Conservation (phyloP, 2,329 filamentous ascomycete genomes). For the Sporothrix variecibatus region DNA sequence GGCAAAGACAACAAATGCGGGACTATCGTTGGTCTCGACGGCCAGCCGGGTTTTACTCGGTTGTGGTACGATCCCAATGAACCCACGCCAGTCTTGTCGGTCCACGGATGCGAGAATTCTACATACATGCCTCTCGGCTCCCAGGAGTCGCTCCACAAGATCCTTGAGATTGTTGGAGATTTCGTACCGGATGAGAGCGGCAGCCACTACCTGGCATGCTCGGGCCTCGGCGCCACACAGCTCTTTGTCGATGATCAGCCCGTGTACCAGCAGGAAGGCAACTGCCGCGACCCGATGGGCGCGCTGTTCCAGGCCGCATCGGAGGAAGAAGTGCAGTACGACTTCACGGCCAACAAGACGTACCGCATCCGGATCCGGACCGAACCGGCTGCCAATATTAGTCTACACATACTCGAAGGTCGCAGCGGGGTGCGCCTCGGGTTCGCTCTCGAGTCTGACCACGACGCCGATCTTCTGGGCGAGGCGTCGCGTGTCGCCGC, state of each 20-base stretch:
- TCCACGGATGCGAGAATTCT: not conserved
- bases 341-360: not conserved
- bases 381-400: slow-evolving; percentile 32
- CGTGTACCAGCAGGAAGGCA: slow-evolving; percentile 61
- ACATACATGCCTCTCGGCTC: not conserved
- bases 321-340: not conserved
- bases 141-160: not conserved
- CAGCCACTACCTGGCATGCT: not conserved
- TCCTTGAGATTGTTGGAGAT: not conserved
- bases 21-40: not conserved
- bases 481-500: not conserved
- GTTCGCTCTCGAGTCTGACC: slow-evolving; percentile 64
- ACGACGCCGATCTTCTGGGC: slow-evolving; percentile 51
- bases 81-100: not conserved
- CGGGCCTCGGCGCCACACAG: slow-evolving; percentile 32
- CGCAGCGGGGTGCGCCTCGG: slow-evolving; percentile 63
- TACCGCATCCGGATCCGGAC: not conserved
- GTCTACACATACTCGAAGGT: slow-evolving; percentile 69
- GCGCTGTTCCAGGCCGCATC: slow-evolving; percentile 54
- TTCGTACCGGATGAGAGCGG: not conserved
- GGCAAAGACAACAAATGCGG: not conserved
- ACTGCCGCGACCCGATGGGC: slow-evolving; percentile 63
- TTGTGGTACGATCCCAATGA: not conserved
- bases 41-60: not conserved
- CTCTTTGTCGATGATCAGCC: slow-evolving; percentile 61